Evolutionary conservation across 148 eudicot genomes (phyloP), one percentile per base, ranked within the genome.

Genomic region (Vaccinium corymbosum): DNA sequence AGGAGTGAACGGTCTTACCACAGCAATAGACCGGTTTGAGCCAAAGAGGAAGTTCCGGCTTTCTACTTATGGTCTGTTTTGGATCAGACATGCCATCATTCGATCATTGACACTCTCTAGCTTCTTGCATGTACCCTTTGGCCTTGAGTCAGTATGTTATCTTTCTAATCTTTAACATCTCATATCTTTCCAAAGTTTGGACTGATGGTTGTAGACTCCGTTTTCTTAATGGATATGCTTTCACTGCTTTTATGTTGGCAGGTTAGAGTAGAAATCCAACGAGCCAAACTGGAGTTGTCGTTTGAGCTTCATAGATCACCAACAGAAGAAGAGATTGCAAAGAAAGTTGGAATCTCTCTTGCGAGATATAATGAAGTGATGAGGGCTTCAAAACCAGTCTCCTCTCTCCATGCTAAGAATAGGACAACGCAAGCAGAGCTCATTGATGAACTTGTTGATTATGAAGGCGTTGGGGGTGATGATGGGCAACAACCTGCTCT

Each of bases 1-100:
- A 79, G 99, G 99, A 75, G 98, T 93, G 50, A 93, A 88, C 84
- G 99, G 99, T 87, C 93, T 97, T 25, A 97, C 94, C 20, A 92
- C 91, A 25, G 97, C 93, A 32, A 94, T 97, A 79, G 99, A 97
- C 81, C 98, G 98, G 20, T 95, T 97, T 93, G 98, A 97, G 80
- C 98, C 99, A 19, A 90, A 88, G 70, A 93, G 89, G 86, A 93
- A 85, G 80, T 85, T 92, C 32, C 93, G 90, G 27, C 90, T 94
- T 83, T 96, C 99, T 25, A 94, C 99, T 1, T 95, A 95, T 86
- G 93, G 94, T 71, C 85, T 97, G 13, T 95, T 95, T 79, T 97
- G 98, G 98, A 95, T 97, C 80, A 88, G 98, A 70, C 96, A 95
- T 85, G 93, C 98, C 82, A 92, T 95, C 84, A 89, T 91, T 64